A percentile compares a stretch with the other conserved stretches of the same genome.
phyloP scores from a whole-genome alignment of 192 early-diverging fungal species.

The Backusella sp. region DNA sequence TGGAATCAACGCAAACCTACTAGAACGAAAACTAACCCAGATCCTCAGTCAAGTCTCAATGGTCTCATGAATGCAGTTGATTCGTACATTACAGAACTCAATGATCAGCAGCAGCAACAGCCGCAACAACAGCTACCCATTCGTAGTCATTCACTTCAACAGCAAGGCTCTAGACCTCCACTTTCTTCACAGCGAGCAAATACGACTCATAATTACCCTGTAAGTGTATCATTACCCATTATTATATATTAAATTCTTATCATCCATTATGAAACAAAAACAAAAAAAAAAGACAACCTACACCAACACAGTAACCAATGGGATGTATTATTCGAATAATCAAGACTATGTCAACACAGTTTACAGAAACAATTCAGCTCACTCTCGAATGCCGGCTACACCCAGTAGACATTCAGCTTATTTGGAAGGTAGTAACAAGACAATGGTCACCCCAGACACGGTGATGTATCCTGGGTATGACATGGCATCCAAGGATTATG shows the following conservation, averaged over 20 bases:
- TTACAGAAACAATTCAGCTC: not conserved
- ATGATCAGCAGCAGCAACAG: slow-evolving; percentile 4
- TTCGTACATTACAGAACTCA: slow-evolving; percentile 20
- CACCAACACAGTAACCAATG: not conserved
- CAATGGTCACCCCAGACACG: not conserved
- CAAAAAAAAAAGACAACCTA: not conserved
- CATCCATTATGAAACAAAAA: not conserved
- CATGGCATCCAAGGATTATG: not conserved
- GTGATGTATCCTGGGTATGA: not conserved
- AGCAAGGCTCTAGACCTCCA: not conserved
- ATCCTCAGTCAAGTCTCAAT: not conserved
- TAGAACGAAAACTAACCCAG: not conserved
- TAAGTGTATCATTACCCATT: not conserved
- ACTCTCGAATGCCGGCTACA: not conserved
- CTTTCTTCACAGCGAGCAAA: not conserved
- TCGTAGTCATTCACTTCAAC: not conserved
- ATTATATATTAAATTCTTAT: not conserved
- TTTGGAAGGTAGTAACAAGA: not conserved
- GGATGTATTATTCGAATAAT: not conserved
- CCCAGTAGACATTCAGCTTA: not conserved
- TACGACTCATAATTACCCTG: not conserved
- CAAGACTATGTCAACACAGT: not conserved
- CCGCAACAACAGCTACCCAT: not conserved
- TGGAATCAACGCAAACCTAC: not conserved
- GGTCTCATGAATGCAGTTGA: slow-evolving; percentile 24